phyloP scores from a whole-genome alignment of 371 early-diverging fungal genomes.

The Syncephalastrum monosporum region DNA sequence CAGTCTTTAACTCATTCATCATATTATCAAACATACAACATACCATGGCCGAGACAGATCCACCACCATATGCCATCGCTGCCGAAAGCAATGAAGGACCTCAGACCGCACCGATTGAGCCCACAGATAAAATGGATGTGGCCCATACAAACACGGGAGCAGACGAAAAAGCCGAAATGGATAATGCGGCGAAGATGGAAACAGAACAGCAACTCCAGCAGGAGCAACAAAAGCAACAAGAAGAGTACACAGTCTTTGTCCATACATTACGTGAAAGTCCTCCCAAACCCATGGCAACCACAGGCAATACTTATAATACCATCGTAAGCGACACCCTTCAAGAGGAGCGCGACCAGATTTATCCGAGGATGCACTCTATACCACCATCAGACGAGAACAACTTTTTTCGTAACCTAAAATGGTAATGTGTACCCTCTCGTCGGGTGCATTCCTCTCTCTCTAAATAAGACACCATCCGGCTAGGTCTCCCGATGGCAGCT shows the following conservation, averaged over 20 bases:
- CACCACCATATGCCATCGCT: too few relatives aligned
- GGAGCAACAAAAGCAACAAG: conserved; percentile 2
- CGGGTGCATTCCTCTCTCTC: not conserved
- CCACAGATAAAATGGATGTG: too few relatives aligned
- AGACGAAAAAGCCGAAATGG: too few relatives aligned
- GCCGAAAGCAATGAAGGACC: too few relatives aligned
- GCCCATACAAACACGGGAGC: too few relatives aligned
- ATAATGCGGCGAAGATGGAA: too few relatives aligned
- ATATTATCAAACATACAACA: too few relatives aligned
- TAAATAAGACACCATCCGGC: not conserved
- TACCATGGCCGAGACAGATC: too few relatives aligned
- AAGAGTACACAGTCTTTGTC: not conserved
- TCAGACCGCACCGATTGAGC: too few relatives aligned
- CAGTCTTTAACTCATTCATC: too few relatives aligned
- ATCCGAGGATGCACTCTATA: conserved; percentile 16
- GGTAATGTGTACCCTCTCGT: conserved; percentile 15
- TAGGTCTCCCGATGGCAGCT: conserved; percentile 72
- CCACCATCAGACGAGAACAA: conserved; percentile 20
- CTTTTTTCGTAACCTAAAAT: conserved; percentile 39
- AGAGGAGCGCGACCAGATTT: conserved; percentile 13
- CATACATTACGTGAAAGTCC: conserved; percentile 8
- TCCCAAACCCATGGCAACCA: conserved; percentile 21
- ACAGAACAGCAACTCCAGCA: not conserved
- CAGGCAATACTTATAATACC: conserved; percentile 25
- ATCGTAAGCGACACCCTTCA: conserved; percentile 17